phyloP scores from a whole-genome alignment of 2,329 filamentous ascomycete genomes.

The Claviceps maximensis region DNA sequence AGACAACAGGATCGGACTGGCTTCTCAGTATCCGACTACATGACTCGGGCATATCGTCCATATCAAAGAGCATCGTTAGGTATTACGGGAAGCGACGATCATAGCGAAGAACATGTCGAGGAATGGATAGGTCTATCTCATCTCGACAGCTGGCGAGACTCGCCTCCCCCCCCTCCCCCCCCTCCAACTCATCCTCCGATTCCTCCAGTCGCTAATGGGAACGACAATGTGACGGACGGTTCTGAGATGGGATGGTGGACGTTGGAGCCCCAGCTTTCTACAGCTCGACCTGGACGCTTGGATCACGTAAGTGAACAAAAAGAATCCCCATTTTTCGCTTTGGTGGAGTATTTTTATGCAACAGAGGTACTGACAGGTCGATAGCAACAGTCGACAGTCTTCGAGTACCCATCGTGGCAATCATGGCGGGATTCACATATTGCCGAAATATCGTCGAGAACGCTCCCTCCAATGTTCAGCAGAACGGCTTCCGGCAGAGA shows the following conservation, averaged over 20 bases:
- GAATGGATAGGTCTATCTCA: slow-evolving; percentile 16
- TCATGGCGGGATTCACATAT: not conserved
- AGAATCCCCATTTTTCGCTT: no score
- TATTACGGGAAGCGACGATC: slow-evolving; percentile 12
- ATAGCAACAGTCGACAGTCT: not conserved
- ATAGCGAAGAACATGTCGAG: slow-evolving; percentile 15
- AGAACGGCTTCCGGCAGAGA: not conserved
- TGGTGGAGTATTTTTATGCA: not conserved
- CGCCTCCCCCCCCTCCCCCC: not conserved
- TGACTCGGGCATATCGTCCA: slow-evolving; percentile 2
- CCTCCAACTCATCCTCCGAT: no score
- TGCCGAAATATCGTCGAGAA: not conserved
- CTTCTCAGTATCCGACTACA: not conserved
- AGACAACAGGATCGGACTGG: slow-evolving; percentile 2
- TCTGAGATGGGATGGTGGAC: slow-evolving; percentile 14
- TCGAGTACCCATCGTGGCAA: not conserved
- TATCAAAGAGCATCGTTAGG: slow-evolving; percentile 4
- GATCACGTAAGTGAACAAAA: not conserved
- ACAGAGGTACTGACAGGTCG: not conserved
- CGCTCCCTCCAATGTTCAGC: not conserved
- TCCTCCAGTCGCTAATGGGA: not conserved
- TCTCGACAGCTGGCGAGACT: slow-evolving; percentile 9
- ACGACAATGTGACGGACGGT: slow-evolving; percentile 7
- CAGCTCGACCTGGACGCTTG: not conserved
- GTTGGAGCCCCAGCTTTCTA: slow-evolving; percentile 7